Percentiles rank a stretch among this genome's conserved stretches.
Conservation (phyloP, 192 early-diverging fungal genomes). For the Hyaloraphidium curvatum region DNA sequence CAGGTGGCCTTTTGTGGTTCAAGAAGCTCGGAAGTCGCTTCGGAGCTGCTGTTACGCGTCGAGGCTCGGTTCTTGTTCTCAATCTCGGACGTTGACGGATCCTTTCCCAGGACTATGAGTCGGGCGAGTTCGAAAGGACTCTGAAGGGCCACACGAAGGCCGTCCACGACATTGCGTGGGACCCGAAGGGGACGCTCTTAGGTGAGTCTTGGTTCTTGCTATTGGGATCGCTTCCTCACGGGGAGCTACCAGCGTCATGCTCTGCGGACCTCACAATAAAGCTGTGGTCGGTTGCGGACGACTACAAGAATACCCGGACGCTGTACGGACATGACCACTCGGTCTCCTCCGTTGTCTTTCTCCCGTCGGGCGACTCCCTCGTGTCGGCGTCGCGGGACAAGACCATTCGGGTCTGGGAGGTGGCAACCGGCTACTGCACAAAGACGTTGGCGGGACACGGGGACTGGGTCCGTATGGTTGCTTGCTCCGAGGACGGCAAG, state of each 20-base stretch:
- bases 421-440: constrained; percentile 56
- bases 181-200: constrained; percentile 57
- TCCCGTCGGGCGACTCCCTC: constrained; percentile 58
- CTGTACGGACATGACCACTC: constrained; percentile 85
- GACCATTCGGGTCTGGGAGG: constrained; percentile 82
- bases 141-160: constrained; percentile 91
- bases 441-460: constrained; percentile 60
- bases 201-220: constrained; percentile 25
- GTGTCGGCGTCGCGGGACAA: constrained; percentile 81
- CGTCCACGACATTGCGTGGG: constrained; percentile 76
- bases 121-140: constrained; percentile 77
- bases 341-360: constrained; percentile 57
- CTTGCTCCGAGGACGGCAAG: constrained; percentile 47
- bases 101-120: constrained; percentile 45
- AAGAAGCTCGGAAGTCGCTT: too few species aligned
- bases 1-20: too few species aligned
- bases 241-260: constrained; percentile 43
- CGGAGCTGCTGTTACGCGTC: too few species aligned
- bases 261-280: constrained; percentile 83
- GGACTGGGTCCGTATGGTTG: constrained; percentile 72
- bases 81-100: neutral
- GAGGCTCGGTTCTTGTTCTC: too few species aligned
- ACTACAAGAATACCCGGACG: constrained; percentile 66
- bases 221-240: neutral
- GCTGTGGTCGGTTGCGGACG: constrained; percentile 72